Percentiles rank a stretch among this genome's conserved stretches.
These are phyloP conservation scores for Apiotrichum siamense DNA, from an alignment of 1,284 basidiomycete genomes.

Conservation along the genomic window DNA sequence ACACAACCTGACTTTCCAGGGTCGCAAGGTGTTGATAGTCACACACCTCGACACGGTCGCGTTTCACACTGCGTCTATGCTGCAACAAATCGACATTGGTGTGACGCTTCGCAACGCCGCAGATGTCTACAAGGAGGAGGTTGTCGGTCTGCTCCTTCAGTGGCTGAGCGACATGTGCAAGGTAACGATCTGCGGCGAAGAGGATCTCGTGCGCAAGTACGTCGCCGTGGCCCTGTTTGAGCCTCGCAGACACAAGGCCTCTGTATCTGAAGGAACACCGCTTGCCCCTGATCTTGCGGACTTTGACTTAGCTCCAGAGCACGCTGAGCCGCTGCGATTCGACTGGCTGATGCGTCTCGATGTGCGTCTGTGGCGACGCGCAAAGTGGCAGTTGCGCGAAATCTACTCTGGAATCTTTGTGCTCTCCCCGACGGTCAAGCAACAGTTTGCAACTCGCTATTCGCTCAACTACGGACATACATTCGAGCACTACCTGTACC, in stretches of 20 bases:
- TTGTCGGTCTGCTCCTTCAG: constrained; percentile 73
- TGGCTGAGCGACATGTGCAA: constrained; percentile 78
- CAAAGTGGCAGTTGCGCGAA: constrained; percentile 41
- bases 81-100: constrained; percentile 83
- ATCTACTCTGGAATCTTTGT: constrained; percentile 32
- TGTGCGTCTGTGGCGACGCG: constrained; percentile 38
- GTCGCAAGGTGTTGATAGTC: constrained; percentile 79
- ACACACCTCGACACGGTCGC: constrained; percentile 62
- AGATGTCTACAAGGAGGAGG: constrained; percentile 85
- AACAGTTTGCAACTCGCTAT: constrained; percentile 62
- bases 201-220: constrained; percentile 61
- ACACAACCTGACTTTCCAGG: constrained; percentile 44
- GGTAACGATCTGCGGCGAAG: constrained; percentile 51
- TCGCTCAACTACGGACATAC: constrained; percentile 77
- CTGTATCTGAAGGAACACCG: constrained; percentile 12
- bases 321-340: constrained; percentile 14
- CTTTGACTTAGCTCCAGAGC: background rate
- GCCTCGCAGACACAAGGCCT: constrained; percentile 3
- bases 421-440: constrained; percentile 28
- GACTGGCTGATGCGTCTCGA: constrained; percentile 45
- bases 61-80: constrained; percentile 70
- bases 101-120: constrained; percentile 83
- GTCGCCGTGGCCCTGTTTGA: constrained; percentile 23
- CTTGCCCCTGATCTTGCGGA: constrained; percentile 11
- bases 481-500: constrained; percentile 81